phyloP scores from a whole-genome alignment of 2,329 filamentous ascomycete genomes.

The Pyrenophora tritici-repentis region DNA sequence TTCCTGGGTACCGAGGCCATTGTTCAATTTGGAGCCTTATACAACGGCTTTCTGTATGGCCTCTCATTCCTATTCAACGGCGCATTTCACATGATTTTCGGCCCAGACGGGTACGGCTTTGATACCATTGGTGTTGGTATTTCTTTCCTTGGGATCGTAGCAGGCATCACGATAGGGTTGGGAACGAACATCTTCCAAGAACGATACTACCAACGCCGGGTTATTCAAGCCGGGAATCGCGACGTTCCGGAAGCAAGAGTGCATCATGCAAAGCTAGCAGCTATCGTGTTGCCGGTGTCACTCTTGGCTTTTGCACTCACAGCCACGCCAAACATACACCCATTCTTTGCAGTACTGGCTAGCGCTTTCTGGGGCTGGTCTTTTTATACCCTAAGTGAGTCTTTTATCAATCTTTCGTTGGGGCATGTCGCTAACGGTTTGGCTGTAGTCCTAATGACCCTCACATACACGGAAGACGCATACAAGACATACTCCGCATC shows the following conservation, averaged over 20 bases:
- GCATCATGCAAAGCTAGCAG: slow-evolving; percentile 48
- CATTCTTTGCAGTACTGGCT: slow-evolving; percentile 56
- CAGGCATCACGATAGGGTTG: slow-evolving; percentile 51
- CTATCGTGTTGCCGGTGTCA: slow-evolving; percentile 45
- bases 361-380: slow-evolving; percentile 57
- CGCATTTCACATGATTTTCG: slow-evolving; percentile 57
- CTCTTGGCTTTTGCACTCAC: slow-evolving; percentile 47
- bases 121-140: slow-evolving; percentile 49
- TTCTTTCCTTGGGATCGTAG: slow-evolving; percentile 48
- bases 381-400: slow-evolving; percentile 54
- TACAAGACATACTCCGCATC: slow-evolving; percentile 53
- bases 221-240: slow-evolving; percentile 39
- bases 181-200: slow-evolving; percentile 54
- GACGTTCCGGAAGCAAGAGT: slow-evolving; percentile 53
- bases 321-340: slow-evolving; percentile 30
- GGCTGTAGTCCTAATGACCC: slow-evolving; percentile 51
- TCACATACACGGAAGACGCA: slow-evolving; percentile 56
- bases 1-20: slow-evolving; percentile 56
- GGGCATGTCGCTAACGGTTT: background rate
- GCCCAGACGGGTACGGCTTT: slow-evolving; percentile 51
- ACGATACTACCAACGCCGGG: slow-evolving; percentile 47
- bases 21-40: slow-evolving; percentile 54
- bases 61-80: slow-evolving; percentile 57
- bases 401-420: background rate
- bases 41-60: slow-evolving; percentile 57